Conservation (phyloP, 441 rosid genomes). For the Breynia disticha region DNA sequence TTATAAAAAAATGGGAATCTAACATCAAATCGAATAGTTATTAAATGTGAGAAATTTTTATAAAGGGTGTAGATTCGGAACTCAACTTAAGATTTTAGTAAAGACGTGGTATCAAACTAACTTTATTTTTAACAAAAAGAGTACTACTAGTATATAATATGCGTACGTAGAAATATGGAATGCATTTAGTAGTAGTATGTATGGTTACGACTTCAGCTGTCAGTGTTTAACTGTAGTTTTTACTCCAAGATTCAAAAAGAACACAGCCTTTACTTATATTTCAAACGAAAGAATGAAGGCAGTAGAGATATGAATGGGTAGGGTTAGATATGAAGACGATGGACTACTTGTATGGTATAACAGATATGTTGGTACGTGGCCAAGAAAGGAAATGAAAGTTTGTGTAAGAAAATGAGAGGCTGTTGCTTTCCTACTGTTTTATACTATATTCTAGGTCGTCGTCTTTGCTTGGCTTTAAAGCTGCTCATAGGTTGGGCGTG, state of each 20-base stretch:
- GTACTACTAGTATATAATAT: too few relatives aligned
- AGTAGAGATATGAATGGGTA: not conserved
- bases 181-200: not conserved
- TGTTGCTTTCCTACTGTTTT: not conserved
- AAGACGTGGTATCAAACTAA: too few relatives aligned
- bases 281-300: not conserved
- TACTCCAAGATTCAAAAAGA: not conserved
- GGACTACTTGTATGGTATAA: not conserved
- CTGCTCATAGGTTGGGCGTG: constrained; percentile 32
- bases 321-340: not conserved
- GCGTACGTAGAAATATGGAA: not conserved
- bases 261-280: not conserved
- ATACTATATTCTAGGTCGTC: not conserved
- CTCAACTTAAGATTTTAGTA: too few relatives aligned
- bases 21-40: too few relatives aligned
- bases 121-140: not conserved
- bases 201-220: too few relatives aligned
- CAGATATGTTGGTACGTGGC: constrained; percentile 2
- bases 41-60: too few relatives aligned
- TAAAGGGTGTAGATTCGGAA: too few relatives aligned
- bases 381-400: not conserved
- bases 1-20: too few relatives aligned
- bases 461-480: constrained; percentile 49
- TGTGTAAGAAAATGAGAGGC: not conserved
- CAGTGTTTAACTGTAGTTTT: not conserved